A percentile compares a stretch with the other conserved stretches of the same genome.
Conservation (phyloP, 169 alveolate genomes). For the Plasmodium berghei region DNA sequence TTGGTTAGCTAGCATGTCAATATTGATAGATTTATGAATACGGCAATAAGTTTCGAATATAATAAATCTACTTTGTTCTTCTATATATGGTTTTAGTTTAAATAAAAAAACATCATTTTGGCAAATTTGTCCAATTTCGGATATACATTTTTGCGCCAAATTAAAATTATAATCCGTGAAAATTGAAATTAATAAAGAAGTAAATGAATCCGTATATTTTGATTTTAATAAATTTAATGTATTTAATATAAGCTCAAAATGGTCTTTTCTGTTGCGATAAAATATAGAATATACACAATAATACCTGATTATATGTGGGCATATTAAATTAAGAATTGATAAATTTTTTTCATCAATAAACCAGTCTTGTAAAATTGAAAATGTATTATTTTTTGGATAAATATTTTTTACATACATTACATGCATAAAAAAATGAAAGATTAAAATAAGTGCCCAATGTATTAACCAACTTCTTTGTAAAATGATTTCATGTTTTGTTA, state of each 20-base stretch:
- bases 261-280: slow-evolving; percentile 86
- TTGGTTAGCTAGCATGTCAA: slow-evolving; percentile 90
- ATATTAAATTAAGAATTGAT: slow-evolving; percentile 81
- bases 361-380: slow-evolving; percentile 87
- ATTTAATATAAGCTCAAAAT: slow-evolving; percentile 82
- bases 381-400: slow-evolving; percentile 80
- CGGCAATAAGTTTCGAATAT: slow-evolving; percentile 94
- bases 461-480: slow-evolving; percentile 86
- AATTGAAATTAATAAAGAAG: slow-evolving; percentile 90
- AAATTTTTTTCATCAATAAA: slow-evolving; percentile 86
- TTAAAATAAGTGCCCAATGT: slow-evolving; percentile 85
- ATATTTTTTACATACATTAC: slow-evolving; percentile 81
- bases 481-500: slow-evolving; percentile 79
- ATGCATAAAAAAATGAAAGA: slow-evolving; percentile 84
- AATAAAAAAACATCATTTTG: slow-evolving; percentile 87
- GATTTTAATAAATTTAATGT: slow-evolving; percentile 83
- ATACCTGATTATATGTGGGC: slow-evolving; percentile 87
- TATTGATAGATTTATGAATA: slow-evolving; percentile 92
- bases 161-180: slow-evolving; percentile 91
- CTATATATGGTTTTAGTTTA: slow-evolving; percentile 89
- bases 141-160: slow-evolving; percentile 89
- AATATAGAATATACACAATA: slow-evolving; percentile 87
- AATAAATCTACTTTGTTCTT: slow-evolving; percentile 90
- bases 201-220: slow-evolving; percentile 90
- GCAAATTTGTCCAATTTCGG: slow-evolving; percentile 82